Evolutionary conservation across 2,329 filamentous ascomycete genomes (phyloP), one percentile per base, ranked within the genome.

Genomic region (Pseudopyrenochaeta lycopersici): DNA sequence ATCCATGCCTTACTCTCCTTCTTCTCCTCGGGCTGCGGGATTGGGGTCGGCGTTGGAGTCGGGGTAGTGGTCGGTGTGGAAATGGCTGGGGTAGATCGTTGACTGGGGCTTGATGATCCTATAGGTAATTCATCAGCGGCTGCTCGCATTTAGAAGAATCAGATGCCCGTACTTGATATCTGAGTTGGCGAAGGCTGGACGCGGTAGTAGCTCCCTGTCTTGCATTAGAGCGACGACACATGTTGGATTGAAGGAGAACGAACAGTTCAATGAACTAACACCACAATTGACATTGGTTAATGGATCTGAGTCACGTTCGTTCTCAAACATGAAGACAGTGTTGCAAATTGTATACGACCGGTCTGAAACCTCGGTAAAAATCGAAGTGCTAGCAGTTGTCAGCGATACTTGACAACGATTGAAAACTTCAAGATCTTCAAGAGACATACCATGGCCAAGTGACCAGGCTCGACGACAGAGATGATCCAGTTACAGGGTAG

Each of bases 1-100:
- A 72, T 72, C 68, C 68, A 72, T 10, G 64, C 66, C 49, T 70
- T 65, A 52, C 60, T 64, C 21, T 54, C 50, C 3, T 44, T 44
- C 29, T 65, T 60, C 49, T 54, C 39, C 12, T 43, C 31, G 20
- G 49, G 52, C 12, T 51, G 31, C 15, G 49, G 46, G 7, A 40
- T 38, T 2, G 49, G 33, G 20, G 49, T n/a, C 36, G 40, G 33
- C 23, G 9, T 9, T 38, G 14, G 7, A 21, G 31, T 47, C 10
- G 45, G 15, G n/a, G 30, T 40, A 40, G 17, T 35, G 15, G 35
- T 50, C 15, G 45, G 40, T 27, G 10, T 50, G 17, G 23, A 27
- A 3, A 23, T 11, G 12, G 6, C 7, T 21, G 23, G 1, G 21
- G 3, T 39, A 30, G 40, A 42, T 9, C 20, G 21, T 10, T n/a